phyloP scores from a whole-genome alignment of 495 filamentous ascomycete genomes.

The Extremus antarcticus region DNA sequence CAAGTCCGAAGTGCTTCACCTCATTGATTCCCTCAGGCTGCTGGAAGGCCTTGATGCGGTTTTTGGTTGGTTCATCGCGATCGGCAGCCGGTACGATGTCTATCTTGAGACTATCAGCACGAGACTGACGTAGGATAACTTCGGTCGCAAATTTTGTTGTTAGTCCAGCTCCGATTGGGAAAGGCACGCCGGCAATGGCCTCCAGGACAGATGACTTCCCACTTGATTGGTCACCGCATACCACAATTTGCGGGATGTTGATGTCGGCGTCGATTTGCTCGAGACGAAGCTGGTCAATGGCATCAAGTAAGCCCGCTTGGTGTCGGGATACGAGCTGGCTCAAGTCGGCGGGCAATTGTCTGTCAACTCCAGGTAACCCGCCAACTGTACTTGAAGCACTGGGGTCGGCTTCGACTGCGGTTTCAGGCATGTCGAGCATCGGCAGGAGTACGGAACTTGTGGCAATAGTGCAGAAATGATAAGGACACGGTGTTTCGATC shows the following conservation, averaged over 20 bases:
- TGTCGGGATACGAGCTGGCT: not conserved
- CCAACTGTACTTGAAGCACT: too few relatives aligned
- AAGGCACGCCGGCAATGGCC: conserved; percentile 24
- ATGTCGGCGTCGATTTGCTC: conserved; percentile 4
- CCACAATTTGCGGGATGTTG: conserved; percentile 17
- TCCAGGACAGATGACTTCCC: conserved; percentile 25
- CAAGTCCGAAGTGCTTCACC: not conserved
- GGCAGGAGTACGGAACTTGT: too few relatives aligned
- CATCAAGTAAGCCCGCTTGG: conserved; percentile 5
- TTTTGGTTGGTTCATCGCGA: conserved; percentile 17
- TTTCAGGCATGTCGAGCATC: too few relatives aligned
- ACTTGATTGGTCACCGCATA: conserved; percentile 21
- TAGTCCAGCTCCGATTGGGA: conserved; percentile 38
- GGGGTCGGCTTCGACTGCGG: too few relatives aligned
- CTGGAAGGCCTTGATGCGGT: conserved; percentile 24
- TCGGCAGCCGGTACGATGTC: conserved; percentile 5
- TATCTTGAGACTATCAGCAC: not conserved
- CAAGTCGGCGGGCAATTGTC: too few relatives aligned
- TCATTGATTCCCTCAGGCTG: not conserved
- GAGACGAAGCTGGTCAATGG: conserved; percentile 10
- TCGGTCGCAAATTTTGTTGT: conserved; percentile 51
- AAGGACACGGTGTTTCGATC: too few relatives aligned
- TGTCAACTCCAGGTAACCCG: too few relatives aligned
- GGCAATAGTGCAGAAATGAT: too few relatives aligned
- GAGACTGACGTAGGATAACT: conserved; percentile 40